Conservation (phyloP, 2,329 filamentous ascomycete genomes). For the Fusarium mangiferae region DNA sequence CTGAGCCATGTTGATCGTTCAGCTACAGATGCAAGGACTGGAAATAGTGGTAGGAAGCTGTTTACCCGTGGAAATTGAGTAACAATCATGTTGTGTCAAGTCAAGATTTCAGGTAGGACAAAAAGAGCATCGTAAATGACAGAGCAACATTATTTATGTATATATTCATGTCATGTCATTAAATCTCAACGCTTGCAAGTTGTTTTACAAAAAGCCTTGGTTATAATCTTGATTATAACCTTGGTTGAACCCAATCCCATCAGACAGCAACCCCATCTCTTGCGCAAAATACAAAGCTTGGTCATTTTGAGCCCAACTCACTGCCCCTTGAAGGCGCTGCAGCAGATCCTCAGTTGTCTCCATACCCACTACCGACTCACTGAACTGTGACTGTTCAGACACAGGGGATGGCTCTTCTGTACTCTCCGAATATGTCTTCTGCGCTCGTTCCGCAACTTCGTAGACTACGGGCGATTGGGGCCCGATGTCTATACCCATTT, state of each 20-base stretch:
- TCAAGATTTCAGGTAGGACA: no score
- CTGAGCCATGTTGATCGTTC: background rate
- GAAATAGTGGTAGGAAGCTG: background rate
- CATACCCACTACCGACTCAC: background rate
- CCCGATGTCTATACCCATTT: conserved; percentile 26
- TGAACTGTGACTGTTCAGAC: background rate
- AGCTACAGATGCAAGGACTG: fast-evolving
- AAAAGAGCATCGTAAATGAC: no score
- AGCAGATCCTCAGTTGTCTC: conserved; percentile 9
- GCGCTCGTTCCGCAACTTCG: background rate
- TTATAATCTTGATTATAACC: background rate
- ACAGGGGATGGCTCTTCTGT: background rate
- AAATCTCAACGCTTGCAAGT: background rate
- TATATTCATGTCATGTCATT: background rate
- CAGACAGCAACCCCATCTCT: conserved; percentile 8
- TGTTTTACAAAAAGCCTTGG: background rate
- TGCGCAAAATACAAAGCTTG: conserved; percentile 22
- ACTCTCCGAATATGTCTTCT: background rate
- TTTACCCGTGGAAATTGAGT: background rate
- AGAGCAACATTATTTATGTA: background rate
- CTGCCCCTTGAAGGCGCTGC: background rate
- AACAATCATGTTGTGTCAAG: no score
- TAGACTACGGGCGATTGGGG: background rate
- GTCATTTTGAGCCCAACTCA: conserved; percentile 24
- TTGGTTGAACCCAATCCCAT: background rate